Evolutionary conservation across 1,139 yeast genomes (phyloP).

Genomic region (Magnusiomyces suaveolens): DNA sequence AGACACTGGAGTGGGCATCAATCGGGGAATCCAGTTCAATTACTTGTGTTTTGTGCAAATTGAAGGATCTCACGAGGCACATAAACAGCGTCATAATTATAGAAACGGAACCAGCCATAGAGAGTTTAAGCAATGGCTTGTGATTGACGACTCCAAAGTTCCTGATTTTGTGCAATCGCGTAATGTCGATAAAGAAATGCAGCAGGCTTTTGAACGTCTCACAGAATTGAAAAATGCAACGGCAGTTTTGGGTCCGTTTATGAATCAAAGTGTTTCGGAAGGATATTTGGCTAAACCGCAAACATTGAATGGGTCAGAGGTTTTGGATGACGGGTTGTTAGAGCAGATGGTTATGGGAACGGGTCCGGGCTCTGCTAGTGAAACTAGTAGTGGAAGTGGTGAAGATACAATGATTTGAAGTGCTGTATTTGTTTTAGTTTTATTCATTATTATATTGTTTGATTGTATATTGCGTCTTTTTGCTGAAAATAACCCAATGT

Average conservation of each 20-base stretch:
- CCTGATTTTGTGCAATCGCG: not conserved
- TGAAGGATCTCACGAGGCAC: not conserved
- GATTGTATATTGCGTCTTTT: no score
- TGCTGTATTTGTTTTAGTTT: not conserved
- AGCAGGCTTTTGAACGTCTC: not conserved
- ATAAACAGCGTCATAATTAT: no score
- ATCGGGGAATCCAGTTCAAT: slow-evolving; percentile 10
- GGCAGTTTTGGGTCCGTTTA: not conserved
- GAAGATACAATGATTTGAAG: not conserved
- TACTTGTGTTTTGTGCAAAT: slow-evolving; percentile 8
- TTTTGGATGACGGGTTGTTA: not conserved
- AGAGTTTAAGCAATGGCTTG: not conserved
- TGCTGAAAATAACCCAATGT: no score
- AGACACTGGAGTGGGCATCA: slow-evolving; percentile 8
- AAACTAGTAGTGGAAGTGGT: not conserved
- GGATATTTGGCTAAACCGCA: no score
- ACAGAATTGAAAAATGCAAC: slow-evolving; percentile 1
- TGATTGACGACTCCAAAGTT: not conserved
- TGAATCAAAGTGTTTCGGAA: not conserved
- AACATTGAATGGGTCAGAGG: not conserved
- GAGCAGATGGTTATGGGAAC: not conserved
- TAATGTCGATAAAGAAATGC: not conserved
- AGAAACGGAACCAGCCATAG: no score
- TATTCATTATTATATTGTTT: not conserved
- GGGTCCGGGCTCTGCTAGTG: not conserved